Evolutionary conservation across 257 asterid species (phyloP).

Genomic region (Lithospermum erythrorhizon): DNA sequence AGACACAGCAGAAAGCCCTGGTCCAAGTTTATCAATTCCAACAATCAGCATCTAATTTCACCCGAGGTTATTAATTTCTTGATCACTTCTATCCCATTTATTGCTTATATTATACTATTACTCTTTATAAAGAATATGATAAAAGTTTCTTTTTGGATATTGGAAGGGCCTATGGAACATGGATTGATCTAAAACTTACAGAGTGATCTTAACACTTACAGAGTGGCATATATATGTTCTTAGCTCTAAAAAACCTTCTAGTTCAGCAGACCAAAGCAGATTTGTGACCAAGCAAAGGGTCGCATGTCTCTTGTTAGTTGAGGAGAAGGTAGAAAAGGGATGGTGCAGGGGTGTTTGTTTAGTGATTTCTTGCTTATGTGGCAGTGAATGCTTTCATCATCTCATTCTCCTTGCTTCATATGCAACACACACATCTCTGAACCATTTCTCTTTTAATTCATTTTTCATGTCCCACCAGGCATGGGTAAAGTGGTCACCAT

Average conservation of each 20-base stretch:
- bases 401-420: neutral
- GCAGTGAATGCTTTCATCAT: neutral
- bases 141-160: neutral
- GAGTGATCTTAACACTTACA: no score
- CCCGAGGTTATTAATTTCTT: neutral
- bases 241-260: no score
- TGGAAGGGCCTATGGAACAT: no score
- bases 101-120: neutral
- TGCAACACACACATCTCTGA: neutral
- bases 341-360: no score
- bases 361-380: neutral
- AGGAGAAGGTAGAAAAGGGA: no score
- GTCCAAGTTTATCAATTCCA: conserved; percentile 16
- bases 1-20: conserved; percentile 32
- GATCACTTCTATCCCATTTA: neutral
- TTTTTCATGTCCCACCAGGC: neutral
- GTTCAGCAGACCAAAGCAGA: no score
- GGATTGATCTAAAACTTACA: no score
- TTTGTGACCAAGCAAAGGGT: no score
- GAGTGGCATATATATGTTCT: no score
- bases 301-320: no score
- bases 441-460: neutral
- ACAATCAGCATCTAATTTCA: conserved; percentile 3
- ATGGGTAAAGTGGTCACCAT: neutral
- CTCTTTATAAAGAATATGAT: neutral